Evolutionary conservation across 495 filamentous ascomycete species (phyloP).

Genomic region (Penicillium nucicola): DNA sequence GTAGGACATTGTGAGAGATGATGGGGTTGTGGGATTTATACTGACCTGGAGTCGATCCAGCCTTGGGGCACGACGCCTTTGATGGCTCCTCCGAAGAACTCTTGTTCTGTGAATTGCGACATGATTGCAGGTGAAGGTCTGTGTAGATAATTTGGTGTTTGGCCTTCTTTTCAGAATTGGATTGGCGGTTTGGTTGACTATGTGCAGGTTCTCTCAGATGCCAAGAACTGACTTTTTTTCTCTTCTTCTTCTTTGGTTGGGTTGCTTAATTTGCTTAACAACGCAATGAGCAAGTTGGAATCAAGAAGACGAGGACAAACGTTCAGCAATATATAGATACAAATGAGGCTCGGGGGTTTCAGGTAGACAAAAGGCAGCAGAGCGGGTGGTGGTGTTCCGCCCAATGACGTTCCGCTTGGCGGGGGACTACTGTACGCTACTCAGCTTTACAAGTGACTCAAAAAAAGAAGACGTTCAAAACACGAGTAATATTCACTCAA

Average conservation of each 20-base stretch:
- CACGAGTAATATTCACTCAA: neutral
- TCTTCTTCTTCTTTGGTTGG: neutral
- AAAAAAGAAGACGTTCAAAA: neutral
- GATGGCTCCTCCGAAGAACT: constrained; percentile 82
- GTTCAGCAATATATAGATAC: constrained; percentile 1
- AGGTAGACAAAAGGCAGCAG: constrained; percentile 19
- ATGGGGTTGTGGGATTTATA: constrained; percentile 9
- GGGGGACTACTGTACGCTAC: neutral
- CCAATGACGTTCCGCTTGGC: constrained; percentile 24
- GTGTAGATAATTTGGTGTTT: neutral
- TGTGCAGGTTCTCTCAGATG: neutral
- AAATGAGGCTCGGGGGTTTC: constrained; percentile 2
- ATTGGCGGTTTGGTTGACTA: too few relatives aligned
- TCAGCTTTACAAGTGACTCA: neutral
- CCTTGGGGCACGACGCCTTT: constrained; percentile 63
- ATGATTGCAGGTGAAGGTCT: constrained; percentile 20
- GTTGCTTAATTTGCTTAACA: neutral
- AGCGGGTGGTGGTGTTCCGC: constrained; percentile 20
- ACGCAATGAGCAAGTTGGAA: neutral
- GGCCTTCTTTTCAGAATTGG: neutral
- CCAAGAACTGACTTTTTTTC: constrained; percentile 12
- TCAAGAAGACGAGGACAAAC: neutral
- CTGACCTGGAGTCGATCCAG: constrained; percentile 81
- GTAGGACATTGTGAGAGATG: neutral
- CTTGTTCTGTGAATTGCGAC: constrained; percentile 51